Conservation (phyloP, 148 eudicot species). For the Heliamphora exappendiculata region DNA sequence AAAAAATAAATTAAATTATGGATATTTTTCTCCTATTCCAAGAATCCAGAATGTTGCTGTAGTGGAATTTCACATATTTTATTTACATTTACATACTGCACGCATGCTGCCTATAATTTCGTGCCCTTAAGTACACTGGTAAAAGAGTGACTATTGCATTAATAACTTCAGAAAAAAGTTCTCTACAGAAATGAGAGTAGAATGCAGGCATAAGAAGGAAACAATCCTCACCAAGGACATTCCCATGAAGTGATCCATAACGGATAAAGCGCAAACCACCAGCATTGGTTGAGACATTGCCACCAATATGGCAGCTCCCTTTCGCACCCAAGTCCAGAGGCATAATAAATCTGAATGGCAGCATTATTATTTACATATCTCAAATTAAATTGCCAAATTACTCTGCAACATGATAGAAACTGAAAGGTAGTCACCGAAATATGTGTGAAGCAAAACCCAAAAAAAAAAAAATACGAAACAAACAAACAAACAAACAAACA, state of each 20-base stretch:
- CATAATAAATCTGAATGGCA: constrained; percentile 67
- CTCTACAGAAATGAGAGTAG: not conserved
- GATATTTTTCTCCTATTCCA: not conserved
- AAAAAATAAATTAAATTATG: not conserved
- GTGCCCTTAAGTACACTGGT: not conserved
- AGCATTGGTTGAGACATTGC: constrained; percentile 96
- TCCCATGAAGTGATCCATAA: constrained; percentile 95
- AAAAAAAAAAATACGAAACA: not conserved
- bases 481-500: not conserved
- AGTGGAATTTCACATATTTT: not conserved
- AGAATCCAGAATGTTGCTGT: not conserved
- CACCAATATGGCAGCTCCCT: constrained; percentile 99
- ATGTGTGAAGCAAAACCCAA: too few relatives aligned
- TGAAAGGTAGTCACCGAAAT: not conserved
- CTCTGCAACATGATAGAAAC: constrained; percentile 6
- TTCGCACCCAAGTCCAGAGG: constrained; percentile 98
- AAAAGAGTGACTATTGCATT: not conserved
- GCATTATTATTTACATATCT: not conserved
- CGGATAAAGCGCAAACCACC: constrained; percentile 93
- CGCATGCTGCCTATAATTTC: constrained; percentile 3
- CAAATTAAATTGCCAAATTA: not conserved
- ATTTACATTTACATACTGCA: not conserved
- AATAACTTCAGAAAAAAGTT: not conserved
- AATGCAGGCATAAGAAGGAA: not conserved
- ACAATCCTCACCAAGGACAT: constrained; percentile 64